phyloP scores from a whole-genome alignment of 192 early-diverging fungal genomes.

The Pilobolus umbonatus region DNA sequence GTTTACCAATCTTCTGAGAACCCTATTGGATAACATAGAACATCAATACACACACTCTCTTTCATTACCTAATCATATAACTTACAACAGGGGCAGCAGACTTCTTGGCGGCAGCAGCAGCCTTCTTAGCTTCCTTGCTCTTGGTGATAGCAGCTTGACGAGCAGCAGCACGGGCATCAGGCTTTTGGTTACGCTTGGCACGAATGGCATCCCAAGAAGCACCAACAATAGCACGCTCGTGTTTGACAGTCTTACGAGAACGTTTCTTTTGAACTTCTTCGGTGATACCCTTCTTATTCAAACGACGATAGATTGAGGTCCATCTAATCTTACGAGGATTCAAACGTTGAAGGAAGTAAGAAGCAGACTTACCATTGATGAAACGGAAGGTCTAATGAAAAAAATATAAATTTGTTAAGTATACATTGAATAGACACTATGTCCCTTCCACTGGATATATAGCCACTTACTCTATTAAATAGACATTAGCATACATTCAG shows the following conservation, averaged over 20 bases:
- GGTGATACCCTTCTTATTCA: slow-evolving; percentile 97
- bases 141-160: slow-evolving; percentile 77
- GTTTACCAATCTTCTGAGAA: slow-evolving; percentile 67
- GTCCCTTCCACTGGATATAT: not conserved
- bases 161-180: slow-evolving; percentile 87
- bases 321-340: slow-evolving; percentile 97
- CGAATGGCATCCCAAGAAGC: slow-evolving; percentile 92
- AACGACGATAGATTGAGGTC: slow-evolving; percentile 94
- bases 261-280: slow-evolving; percentile 96
- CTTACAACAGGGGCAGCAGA: slow-evolving; percentile 30
- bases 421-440: not conserved
- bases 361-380: slow-evolving; percentile 93
- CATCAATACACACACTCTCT: not conserved
- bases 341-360: slow-evolving; percentile 91
- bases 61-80: not conserved
- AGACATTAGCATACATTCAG: not conserved
- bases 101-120: slow-evolving; percentile 78
- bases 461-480: slow-evolving; percentile 10
- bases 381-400: slow-evolving; percentile 78
- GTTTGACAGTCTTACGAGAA: slow-evolving; percentile 87
- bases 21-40: not conserved
- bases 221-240: slow-evolving; percentile 92
- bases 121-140: slow-evolving; percentile 92
- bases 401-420: slow-evolving; percentile 19
- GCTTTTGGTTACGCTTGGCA: slow-evolving; percentile 94